Conservation (phyloP, 2,329 filamentous ascomycete genomes). For the Colletotrichum tanaceti region DNA sequence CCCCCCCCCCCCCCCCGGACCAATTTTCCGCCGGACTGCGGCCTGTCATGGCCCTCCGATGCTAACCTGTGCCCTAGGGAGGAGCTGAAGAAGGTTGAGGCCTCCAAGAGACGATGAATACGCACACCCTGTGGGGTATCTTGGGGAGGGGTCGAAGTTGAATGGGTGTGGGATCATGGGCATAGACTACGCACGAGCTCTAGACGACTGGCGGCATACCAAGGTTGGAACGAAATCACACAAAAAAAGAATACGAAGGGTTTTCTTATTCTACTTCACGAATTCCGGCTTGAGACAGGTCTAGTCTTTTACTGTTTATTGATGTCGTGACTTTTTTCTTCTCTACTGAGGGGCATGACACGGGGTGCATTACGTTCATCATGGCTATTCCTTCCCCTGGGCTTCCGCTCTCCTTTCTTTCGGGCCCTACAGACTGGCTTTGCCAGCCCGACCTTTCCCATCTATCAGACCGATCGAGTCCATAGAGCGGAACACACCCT, state of each 20-base stretch:
- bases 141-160: neutral
- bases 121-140: neutral
- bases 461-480: slow-evolving; percentile 47
- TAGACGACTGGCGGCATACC: slow-evolving; percentile 33
- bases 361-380: slow-evolving; percentile 38
- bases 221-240: slow-evolving; percentile 30
- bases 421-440: slow-evolving; percentile 51
- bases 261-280: slow-evolving; percentile 2
- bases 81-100: slow-evolving; percentile 94
- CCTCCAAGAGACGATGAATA: slow-evolving; percentile 71
- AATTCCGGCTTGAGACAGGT: slow-evolving; percentile 1
- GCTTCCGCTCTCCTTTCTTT: slow-evolving; percentile 22
- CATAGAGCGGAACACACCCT: slow-evolving; percentile 16
- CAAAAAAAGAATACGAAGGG: slow-evolving; percentile 9
- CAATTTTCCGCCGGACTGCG: neutral
- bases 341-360: slow-evolving; percentile 32
- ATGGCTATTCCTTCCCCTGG: slow-evolving; percentile 19
- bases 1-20: too few relatives aligned
- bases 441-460: slow-evolving; percentile 49
- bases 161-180: slow-evolving; percentile 16
- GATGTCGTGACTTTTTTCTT: slow-evolving; percentile 30
- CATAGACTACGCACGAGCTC: slow-evolving; percentile 34
- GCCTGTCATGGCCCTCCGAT: slow-evolving; percentile 9
- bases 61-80: slow-evolving; percentile 66
- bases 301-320: slow-evolving; percentile 22